These are phyloP conservation scores for Pythium phragmiticola DNA, from an alignment of 352 stramenopile genomes.

Conservation along the genomic window DNA sequence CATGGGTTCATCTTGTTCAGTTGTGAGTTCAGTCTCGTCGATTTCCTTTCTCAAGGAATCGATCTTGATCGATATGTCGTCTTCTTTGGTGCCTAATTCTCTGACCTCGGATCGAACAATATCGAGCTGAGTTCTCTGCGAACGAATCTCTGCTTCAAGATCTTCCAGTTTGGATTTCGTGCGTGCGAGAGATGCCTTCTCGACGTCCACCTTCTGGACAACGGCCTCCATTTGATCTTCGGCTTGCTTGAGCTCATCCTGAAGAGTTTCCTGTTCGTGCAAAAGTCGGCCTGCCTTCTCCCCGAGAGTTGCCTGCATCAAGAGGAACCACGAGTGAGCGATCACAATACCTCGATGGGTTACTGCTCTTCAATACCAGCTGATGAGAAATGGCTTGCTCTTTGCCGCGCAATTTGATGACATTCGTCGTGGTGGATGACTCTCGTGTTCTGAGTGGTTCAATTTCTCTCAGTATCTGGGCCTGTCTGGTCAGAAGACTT, in stretches of 20 bases:
- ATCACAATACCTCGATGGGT: neutral
- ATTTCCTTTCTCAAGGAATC: constrained; percentile 1
- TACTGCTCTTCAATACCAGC: neutral
- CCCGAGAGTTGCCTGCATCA: neutral
- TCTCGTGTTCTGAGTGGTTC: neutral
- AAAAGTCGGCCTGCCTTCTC: neutral
- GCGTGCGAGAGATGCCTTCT: neutral
- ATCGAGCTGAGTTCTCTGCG: neutral
- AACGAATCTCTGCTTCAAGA: neutral
- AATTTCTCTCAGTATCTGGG: neutral
- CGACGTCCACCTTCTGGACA: neutral
- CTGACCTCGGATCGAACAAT: neutral
- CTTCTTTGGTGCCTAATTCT: constrained; percentile 1
- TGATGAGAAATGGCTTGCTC: neutral
- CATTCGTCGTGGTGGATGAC: neutral
- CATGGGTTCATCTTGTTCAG: constrained; percentile 4
- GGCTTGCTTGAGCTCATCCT: neutral
- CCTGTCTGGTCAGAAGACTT: neutral
- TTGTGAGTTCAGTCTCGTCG: neutral
- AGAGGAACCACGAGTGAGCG: neutral
- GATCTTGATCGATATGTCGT: neutral
- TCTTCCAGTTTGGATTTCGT: neutral
- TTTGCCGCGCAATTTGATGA: constrained; percentile 3
- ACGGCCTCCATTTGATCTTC: neutral
- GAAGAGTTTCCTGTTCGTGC: neutral